Base-by-base conservation (phyloP, 306 rosid genomes). In the Senna tora region DNA sequence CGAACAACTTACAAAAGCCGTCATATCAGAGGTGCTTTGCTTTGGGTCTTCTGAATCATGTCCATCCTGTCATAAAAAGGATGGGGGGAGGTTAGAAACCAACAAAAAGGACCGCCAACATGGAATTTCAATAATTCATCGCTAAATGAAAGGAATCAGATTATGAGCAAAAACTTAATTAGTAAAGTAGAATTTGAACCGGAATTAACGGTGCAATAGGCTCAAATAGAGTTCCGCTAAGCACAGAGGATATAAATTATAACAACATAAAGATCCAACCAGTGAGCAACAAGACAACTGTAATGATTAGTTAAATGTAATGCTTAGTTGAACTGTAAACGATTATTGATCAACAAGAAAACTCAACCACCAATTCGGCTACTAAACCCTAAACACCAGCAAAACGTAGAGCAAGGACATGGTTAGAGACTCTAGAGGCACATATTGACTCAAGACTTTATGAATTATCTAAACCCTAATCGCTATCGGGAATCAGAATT, bases 21-120 rank as follows among this genome's bases (percentile, higher is more conserved):
- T 89, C 98, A 93, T 93, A 77, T 93, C 98, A 22, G 98, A 96
- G 25, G 94, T 83, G 88, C 88, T 91, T 75, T 90, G 93, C 83
- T 91, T 93, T 15, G 92, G 68, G 63, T 90, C 97, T 63, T 91
- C 94, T 3, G 88, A 81, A 59, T 87, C 90, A 42, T 89, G 96
- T 9, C 90, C 96, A 54, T 91, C 98, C 97, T 93, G 83, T 67
- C 43, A 78, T 19, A 38, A 53, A 36, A 34, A 63, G 41, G 32
- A 43, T 0, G 9, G 36, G 30, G 28, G 42, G 65, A 47, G 47
- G 43, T 42, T 21, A 75, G 7, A 43, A 33, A 47, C 22, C 56
- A 47, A 33, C 9, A 19, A 25, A 60, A 51, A 5, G 42, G 28
- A 0, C 2, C 8, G 19, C 14, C 5, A 0, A 19, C 19, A 42